Evolutionary conservation across 768 basidiomycete genomes (phyloP).

Genomic region (Russula dissimulans): DNA sequence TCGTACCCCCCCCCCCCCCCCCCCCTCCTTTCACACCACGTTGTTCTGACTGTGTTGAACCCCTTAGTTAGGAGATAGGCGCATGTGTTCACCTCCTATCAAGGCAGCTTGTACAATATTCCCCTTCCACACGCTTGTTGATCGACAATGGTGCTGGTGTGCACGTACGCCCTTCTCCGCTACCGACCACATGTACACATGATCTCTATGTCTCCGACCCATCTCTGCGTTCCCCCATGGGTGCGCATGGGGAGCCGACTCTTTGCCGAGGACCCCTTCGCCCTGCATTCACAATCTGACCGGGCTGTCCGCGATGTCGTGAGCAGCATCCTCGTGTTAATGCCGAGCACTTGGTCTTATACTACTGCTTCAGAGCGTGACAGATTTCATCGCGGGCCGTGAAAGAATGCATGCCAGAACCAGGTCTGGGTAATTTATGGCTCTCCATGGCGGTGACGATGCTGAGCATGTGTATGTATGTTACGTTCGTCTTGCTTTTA

Average conservation of each 20-base stretch:
- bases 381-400: neutral
- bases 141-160: constrained; percentile 1
- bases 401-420: neutral
- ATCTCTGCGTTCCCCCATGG: neutral
- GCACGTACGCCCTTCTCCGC: neutral
- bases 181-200: constrained; percentile 11
- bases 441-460: neutral
- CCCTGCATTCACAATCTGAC: neutral
- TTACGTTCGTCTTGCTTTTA: neutral
- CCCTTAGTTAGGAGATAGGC: constrained; percentile 6
- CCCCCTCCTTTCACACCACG: constrained; percentile 7
- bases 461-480: neutral
- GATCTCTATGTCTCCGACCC: constrained; percentile 7
- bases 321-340: neutral
- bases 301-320: neutral
- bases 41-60: constrained; percentile 9
- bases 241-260: neutral
- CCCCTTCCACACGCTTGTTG: neutral
- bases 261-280: neutral
- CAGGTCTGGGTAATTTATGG: constrained; percentile 10
- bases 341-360: neutral
- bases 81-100: constrained; percentile 8
- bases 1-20: neutral
- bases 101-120: constrained; percentile 11
- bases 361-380: neutral